Percentiles rank a stretch among this genome's conserved stretches.
These are phyloP conservation scores for Eremothecium coryli DNA, from an alignment of 1,139 yeast genomes.

Conservation along the genomic window DNA sequence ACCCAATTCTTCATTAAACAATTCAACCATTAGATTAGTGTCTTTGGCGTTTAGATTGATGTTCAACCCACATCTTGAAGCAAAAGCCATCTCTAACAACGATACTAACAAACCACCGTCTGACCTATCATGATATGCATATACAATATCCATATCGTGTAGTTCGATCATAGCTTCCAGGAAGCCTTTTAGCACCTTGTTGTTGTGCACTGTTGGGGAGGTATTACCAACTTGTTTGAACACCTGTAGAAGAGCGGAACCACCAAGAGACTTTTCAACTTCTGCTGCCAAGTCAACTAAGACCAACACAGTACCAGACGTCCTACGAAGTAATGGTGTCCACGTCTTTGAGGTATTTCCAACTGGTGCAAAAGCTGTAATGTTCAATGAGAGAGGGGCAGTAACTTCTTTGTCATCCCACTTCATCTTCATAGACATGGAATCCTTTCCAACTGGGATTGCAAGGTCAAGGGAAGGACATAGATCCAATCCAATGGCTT, in stretches of 20 bases:
- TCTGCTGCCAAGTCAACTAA: slow-evolving; percentile 69
- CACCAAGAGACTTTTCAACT: slow-evolving; percentile 61
- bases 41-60: slow-evolving; percentile 29
- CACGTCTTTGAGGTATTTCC: slow-evolving; percentile 79
- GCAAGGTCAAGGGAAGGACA: slow-evolving; percentile 89
- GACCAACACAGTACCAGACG: slow-evolving; percentile 55
- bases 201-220: slow-evolving; percentile 76
- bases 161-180: slow-evolving; percentile 58
- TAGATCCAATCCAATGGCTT: slow-evolving; percentile 88
- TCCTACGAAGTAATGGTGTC: slow-evolving; percentile 74
- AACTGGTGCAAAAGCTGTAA: slow-evolving; percentile 90
- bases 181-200: slow-evolving; percentile 54
- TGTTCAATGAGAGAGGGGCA: slow-evolving; percentile 85
- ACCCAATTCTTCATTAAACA: slow-evolving; percentile 92
- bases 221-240: slow-evolving; percentile 75
- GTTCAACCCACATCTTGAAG: slow-evolving; percentile 78
- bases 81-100: slow-evolving; percentile 91
- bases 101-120: slow-evolving; percentile 95
- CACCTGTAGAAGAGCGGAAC: slow-evolving; percentile 91
- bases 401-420: slow-evolving; percentile 92
- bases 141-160: slow-evolving; percentile 57
- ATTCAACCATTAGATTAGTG: slow-evolving; percentile 37
- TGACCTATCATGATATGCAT: slow-evolving; percentile 92
- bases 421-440: slow-evolving; percentile 99
- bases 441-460: slow-evolving; percentile 97